Evolutionary conservation across 1,284 basidiomycete genomes (phyloP), one percentile per base, ranked within the genome.

Genomic region (Ganoderma meredithae): DNA sequence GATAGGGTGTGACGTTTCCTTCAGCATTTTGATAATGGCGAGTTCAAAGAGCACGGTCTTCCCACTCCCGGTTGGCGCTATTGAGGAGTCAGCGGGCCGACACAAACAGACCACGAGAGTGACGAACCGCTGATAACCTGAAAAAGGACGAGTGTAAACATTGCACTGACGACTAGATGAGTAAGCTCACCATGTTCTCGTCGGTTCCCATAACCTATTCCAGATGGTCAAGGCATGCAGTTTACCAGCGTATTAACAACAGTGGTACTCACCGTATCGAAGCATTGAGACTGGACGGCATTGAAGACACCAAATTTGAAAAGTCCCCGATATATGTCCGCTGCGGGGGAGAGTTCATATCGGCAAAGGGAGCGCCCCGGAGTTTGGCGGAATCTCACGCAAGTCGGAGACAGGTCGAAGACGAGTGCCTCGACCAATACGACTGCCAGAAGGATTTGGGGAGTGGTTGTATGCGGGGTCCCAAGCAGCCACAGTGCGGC

Each of bases 31-130:
- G 62, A 99, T 88, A 62, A 98, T 92, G 0, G 94, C 90, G 13
- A 99, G 82, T 78, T 99, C 97, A 74, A 99, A 99, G 8, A 99
- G 81, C 0, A 94, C 95, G 0, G 97, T 96, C 81, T 98, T 98
- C 33, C 96, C 96, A 59, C 95, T 94, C 31, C 96, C 95, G 8
- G 96, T 98, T 0, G 96, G 96, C 1, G 96, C 96, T 91, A 76
- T 22, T 10, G 13, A 56, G 36, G 19, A 56, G 63, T 62, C 27
- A 31, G 9, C 31, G 33, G 59, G 27, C 44, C 17, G 33, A 61
- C 52, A 53, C 52, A 52, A 60, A 58, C 41, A 41, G 69, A 60
- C 73, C 67, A 22, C 55, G 62, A 40, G 36, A 53, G 13, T 4
- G 40, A 63, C 53, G 82, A 77, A 95, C 94, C 92, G 73, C 92